A percentile compares a stretch with the other conserved stretches of the same genome.
These are phyloP conservation scores for Copromyces sp. DNA, from an alignment of 495 filamentous ascomycete species.

Conservation along the genomic window DNA sequence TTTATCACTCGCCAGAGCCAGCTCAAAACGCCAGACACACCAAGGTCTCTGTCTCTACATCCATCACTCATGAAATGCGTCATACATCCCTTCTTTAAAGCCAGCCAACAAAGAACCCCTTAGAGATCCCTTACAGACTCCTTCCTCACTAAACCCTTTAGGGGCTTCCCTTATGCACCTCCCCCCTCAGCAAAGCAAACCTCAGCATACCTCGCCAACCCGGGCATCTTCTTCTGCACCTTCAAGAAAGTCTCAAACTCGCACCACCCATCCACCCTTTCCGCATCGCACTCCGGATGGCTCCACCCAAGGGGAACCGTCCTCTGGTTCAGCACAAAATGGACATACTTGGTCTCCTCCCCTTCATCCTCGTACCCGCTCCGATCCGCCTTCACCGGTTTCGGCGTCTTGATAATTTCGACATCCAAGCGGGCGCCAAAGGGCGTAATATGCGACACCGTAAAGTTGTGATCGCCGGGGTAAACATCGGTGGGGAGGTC, in stretches of 20 bases:
- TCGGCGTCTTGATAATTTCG: constrained; percentile 50
- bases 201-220: constrained; percentile 39
- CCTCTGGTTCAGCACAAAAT: constrained; percentile 56
- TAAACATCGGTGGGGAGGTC: constrained; percentile 36
- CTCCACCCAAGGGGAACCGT: constrained; percentile 49
- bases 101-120: not conserved
- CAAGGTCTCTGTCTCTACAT: not conserved
- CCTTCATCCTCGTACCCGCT: constrained; percentile 22
- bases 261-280: constrained; percentile 55
- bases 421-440: constrained; percentile 55
- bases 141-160: constrained; percentile 21
- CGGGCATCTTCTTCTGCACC: constrained; percentile 34
- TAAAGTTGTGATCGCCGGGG: constrained; percentile 38
- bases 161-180: constrained; percentile 32
- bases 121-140: no score
- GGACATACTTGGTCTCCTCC: constrained; percentile 45
- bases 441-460: constrained; percentile 46
- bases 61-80: not conserved
- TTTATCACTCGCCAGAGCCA: not conserved
- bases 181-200: constrained; percentile 44
- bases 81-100: not conserved
- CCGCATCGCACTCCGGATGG: constrained; percentile 43
- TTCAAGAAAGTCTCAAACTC: constrained; percentile 47
- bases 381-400: constrained; percentile 36
- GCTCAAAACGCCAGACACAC: not conserved